A percentile compares a stretch with the other conserved stretches of the same genome.
These are phyloP conservation scores for Saitoella complicata DNA, from an alignment of 805 yeast species.

Conservation along the genomic window DNA sequence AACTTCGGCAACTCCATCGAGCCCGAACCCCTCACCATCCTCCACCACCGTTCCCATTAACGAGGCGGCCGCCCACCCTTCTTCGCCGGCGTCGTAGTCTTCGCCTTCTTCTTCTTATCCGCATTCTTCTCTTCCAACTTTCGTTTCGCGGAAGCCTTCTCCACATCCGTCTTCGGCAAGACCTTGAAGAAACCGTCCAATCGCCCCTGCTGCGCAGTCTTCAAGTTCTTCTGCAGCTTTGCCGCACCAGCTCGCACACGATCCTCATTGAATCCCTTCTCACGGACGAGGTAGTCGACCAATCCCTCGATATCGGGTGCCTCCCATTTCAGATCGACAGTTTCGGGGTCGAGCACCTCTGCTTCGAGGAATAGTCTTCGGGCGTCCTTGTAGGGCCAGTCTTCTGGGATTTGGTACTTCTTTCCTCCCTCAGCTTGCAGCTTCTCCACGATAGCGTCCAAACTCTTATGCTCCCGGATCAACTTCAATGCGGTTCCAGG, in stretches of 20 bases:
- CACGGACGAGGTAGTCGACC: slow-evolving; percentile 63
- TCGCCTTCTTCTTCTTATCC: slow-evolving; percentile 10
- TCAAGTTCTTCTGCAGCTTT: slow-evolving; percentile 66
- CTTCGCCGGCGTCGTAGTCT: slow-evolving; percentile 6
- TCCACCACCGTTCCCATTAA: neutral
- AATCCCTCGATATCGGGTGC: slow-evolving; percentile 80
- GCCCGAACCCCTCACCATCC: neutral
- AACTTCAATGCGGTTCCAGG: slow-evolving; percentile 86
- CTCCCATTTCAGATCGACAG: slow-evolving; percentile 62
- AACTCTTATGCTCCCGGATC: slow-evolving; percentile 65
- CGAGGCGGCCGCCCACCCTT: neutral
- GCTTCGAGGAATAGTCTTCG: slow-evolving; percentile 71
- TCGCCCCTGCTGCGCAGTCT: slow-evolving; percentile 78
- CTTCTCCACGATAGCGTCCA: slow-evolving; percentile 57
- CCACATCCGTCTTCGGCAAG: slow-evolving; percentile 34
- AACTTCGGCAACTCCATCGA: too few species aligned
- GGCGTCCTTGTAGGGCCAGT: slow-evolving; percentile 87
- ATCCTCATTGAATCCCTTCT: slow-evolving; percentile 87
- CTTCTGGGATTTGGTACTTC: slow-evolving; percentile 80
- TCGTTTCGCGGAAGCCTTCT: slow-evolving; percentile 15
- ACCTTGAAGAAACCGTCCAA: slow-evolving; percentile 77
- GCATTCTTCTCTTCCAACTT: slow-evolving; percentile 18
- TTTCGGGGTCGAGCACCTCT: slow-evolving; percentile 49
- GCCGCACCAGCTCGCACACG: slow-evolving; percentile 77
- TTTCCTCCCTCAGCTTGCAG: slow-evolving; percentile 32